These are phyloP conservation scores for Crotalaria pallida DNA, from an alignment of 306 rosid genomes.

Conservation along the genomic window DNA sequence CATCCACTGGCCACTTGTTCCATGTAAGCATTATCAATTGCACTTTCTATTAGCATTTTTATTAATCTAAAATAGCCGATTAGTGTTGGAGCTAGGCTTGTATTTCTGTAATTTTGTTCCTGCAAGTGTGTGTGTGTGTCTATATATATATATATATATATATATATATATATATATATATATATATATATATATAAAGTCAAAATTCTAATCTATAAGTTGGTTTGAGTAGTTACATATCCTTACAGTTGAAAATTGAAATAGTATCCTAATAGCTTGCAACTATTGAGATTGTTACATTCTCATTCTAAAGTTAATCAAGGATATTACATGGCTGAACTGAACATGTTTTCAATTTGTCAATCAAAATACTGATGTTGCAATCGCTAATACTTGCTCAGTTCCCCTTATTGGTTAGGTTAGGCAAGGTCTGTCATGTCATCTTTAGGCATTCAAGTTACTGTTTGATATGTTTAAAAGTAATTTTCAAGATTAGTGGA, in stretches of 20 bases:
- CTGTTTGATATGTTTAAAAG: too few relatives aligned
- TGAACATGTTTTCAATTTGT: not conserved
- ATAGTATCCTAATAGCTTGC: not conserved
- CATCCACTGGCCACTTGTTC: slow-evolving; percentile 32
- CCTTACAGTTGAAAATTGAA: too few relatives aligned
- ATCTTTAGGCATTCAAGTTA: too few relatives aligned
- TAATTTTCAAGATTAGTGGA: too few relatives aligned
- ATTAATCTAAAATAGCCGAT: not conserved
- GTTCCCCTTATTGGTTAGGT: too few relatives aligned
- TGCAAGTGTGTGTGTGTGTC: too few relatives aligned
- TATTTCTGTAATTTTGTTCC: not conserved
- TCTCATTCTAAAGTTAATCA: not conserved
- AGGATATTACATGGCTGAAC: not conserved
- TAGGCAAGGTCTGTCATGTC: too few relatives aligned
- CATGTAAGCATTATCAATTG: slow-evolving; percentile 40
- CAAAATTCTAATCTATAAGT: too few relatives aligned
- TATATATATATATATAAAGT: too few relatives aligned
- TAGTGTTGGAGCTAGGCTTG: not conserved
- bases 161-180: too few relatives aligned
- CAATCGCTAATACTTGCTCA: not conserved
- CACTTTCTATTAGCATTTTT: not conserved
- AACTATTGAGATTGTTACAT: not conserved
- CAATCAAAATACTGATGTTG: not conserved
- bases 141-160: not conserved
- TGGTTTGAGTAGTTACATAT: too few relatives aligned